These are phyloP conservation scores for Fusarium odoratissimum DNA, from an alignment of 2,329 filamentous ascomycete genomes.

Conservation along the genomic window DNA sequence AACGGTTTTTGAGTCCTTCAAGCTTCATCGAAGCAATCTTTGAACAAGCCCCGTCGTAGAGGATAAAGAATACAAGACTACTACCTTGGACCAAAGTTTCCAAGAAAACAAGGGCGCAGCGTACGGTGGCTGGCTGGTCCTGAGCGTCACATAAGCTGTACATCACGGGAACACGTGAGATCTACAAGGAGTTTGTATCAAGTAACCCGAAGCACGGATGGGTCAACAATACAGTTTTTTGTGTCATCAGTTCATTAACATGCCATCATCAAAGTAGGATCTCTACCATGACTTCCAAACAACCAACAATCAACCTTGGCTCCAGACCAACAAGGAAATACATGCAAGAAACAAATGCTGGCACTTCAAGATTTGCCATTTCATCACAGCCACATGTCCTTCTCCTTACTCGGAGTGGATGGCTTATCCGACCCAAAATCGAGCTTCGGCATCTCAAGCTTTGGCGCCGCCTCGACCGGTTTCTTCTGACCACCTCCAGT, in stretches of 20 bases:
- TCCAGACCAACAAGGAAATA: slow-evolving; percentile 40
- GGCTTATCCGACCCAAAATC: slow-evolving; percentile 59
- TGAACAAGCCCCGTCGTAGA: slow-evolving; percentile 26
- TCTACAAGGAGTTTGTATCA: slow-evolving; percentile 19
- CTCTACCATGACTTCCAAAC: slow-evolving; percentile 45
- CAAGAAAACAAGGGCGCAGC: neutral
- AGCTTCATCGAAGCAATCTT: slow-evolving; percentile 61
- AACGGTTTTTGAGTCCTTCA: slow-evolving; percentile 74
- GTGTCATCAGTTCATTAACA: slow-evolving; percentile 56
- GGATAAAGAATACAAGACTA: neutral
- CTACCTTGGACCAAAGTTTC: neutral
- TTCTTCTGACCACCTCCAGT: slow-evolving; percentile 56
- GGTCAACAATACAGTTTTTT: slow-evolving; percentile 38
- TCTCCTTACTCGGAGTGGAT: slow-evolving; percentile 46
- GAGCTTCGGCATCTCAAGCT: slow-evolving; percentile 70
- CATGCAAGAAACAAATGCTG: slow-evolving; percentile 39
- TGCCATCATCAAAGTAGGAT: slow-evolving; percentile 50
- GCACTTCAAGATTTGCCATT: slow-evolving; percentile 17
- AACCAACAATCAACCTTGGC: slow-evolving; percentile 44
- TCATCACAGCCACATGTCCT: slow-evolving; percentile 49
- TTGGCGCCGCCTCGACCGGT: slow-evolving; percentile 67
- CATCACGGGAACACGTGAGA: slow-evolving; percentile 11
- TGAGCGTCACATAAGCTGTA: neutral
- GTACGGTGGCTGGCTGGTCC: neutral
- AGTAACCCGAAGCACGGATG: slow-evolving; percentile 15